These are phyloP conservation scores for Phytophthora vignae DNA, from an alignment of 352 stramenopile species.

Conservation along the genomic window DNA sequence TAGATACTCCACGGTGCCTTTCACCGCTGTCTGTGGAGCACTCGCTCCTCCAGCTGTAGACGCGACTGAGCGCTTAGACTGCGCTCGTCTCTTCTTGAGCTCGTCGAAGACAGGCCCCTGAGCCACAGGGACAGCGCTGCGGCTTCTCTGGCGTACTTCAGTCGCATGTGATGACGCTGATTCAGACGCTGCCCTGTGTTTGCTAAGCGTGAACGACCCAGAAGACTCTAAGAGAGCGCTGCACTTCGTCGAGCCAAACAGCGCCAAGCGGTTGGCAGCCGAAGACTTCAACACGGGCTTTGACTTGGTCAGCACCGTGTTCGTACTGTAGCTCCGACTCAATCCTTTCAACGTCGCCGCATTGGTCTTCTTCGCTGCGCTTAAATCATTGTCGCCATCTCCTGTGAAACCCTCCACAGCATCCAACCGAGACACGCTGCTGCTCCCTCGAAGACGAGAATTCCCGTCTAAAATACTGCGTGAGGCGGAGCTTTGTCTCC, in stretches of 20 bases:
- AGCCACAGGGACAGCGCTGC: slow-evolving; percentile 7
- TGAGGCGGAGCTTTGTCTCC: slow-evolving; percentile 21
- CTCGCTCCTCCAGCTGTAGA: background rate
- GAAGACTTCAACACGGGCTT: slow-evolving; percentile 36
- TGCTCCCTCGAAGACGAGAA: slow-evolving; percentile 1
- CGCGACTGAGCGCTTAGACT: slow-evolving; percentile 24
- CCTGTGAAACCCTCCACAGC: background rate
- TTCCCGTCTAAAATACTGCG: slow-evolving; percentile 7
- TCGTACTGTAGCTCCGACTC: slow-evolving; percentile 27
- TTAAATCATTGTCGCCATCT: background rate
- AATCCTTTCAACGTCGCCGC: slow-evolving; percentile 32
- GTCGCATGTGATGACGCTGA: background rate
- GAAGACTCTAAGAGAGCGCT: slow-evolving; percentile 25
- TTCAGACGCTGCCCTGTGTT: slow-evolving; percentile 14
- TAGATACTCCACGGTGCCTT: slow-evolving; percentile 68
- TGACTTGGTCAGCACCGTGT: slow-evolving; percentile 18
- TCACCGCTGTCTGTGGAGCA: slow-evolving; percentile 19
- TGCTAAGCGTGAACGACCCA: slow-evolving; percentile 1
- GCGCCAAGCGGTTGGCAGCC: slow-evolving; percentile 26
- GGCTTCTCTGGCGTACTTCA: slow-evolving; percentile 19
- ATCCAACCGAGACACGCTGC: slow-evolving; percentile 7
- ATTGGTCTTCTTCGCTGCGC: slow-evolving; percentile 26
- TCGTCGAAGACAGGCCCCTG: background rate
- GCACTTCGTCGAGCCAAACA: slow-evolving; percentile 39
- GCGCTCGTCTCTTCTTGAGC: slow-evolving; percentile 3